Percentiles rank a stretch among this genome's conserved stretches.
These are phyloP conservation scores for Kitagawia praeruptora DNA, from an alignment of 129 eudicot genomes.

Conservation along the genomic window DNA sequence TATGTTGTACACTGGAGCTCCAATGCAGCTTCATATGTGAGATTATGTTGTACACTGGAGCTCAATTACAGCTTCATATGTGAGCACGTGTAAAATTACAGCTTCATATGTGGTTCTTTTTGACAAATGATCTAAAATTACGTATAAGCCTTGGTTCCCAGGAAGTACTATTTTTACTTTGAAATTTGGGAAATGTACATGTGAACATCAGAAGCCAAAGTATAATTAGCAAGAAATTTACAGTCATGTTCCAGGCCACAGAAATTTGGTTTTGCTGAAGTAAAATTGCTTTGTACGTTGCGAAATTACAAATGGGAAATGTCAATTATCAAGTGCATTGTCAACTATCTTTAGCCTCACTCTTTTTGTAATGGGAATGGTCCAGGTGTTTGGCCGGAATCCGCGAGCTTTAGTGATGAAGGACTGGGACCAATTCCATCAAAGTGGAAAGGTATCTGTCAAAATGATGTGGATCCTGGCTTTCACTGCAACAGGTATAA, in stretches of 20 bases:
- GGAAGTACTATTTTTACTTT: background rate
- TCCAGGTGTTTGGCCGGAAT: conserved; percentile 92
- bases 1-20: too few species aligned
- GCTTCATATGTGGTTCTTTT: background rate
- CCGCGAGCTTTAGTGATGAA: conserved; percentile 81
- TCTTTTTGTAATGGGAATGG: conserved; percentile 16
- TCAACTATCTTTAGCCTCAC: conserved; percentile 17
- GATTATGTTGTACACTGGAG: too few species aligned
- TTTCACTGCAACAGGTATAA: conserved; percentile 81
- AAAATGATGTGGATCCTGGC: conserved; percentile 45
- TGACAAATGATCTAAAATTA: background rate
- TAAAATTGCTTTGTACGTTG: background rate
- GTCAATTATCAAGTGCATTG: background rate
- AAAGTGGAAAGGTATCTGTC: conserved; percentile 90
- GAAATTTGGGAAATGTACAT: background rate
- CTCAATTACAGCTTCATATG: background rate
- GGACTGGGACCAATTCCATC: conserved; percentile 75
- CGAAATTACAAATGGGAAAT: background rate
- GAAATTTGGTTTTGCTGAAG: background rate
- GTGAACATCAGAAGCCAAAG: background rate
- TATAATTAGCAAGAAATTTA: background rate
- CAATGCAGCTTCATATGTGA: too few species aligned
- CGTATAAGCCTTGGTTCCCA: background rate
- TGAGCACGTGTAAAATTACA: too few species aligned
- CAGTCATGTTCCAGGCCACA: background rate